Evolutionary conservation across 345 rosid species (phyloP).

Genomic region (Eucalyptus erythrocorys): DNA sequence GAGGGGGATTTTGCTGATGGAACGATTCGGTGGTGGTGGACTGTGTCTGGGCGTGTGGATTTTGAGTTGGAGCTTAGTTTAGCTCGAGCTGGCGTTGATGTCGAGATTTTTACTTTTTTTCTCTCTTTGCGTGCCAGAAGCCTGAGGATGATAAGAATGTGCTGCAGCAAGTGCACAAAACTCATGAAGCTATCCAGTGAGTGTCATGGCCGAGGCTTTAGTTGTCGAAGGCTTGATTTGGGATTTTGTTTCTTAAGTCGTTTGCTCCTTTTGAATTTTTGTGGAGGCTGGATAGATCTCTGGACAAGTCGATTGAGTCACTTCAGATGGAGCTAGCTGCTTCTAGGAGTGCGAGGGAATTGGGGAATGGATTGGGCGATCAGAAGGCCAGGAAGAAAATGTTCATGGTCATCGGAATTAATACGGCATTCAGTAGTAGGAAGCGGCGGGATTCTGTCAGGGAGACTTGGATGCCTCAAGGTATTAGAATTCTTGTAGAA

Average conservation of each 20-base stretch:
- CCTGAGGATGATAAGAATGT: constrained; percentile 32
- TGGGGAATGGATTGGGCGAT: constrained; percentile 1
- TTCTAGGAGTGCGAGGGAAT: constrained; percentile 38
- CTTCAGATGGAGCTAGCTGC: constrained; percentile 71
- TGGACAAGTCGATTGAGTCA: constrained; percentile 62
- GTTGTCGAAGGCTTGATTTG: neutral
- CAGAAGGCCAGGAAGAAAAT: constrained; percentile 43
- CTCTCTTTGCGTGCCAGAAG: constrained; percentile 5
- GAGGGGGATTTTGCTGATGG: neutral
- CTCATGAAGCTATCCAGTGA: constrained; percentile 82
- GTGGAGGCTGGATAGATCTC: constrained; percentile 44
- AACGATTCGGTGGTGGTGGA: neutral
- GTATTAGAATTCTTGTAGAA: constrained; percentile 9
- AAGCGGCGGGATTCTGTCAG: constrained; percentile 94
- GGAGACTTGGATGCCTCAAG: constrained; percentile 99
- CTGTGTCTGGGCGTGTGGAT: neutral
- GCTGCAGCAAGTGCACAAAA: constrained; percentile 52
- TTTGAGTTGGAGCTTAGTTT: neutral
- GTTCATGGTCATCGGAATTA: constrained; percentile 87
- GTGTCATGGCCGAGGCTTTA: constrained; percentile 4
- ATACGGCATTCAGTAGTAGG: constrained; percentile 95
- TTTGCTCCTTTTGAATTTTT: neutral
- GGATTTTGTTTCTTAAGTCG: neutral
- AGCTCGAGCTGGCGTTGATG: neutral
- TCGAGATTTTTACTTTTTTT: neutral